Percentiles rank a stretch among this genome's conserved stretches.
These are phyloP conservation scores for Aspergillus bertholletiae DNA, from an alignment of 495 filamentous ascomycete genomes.

Conservation along the genomic window DNA sequence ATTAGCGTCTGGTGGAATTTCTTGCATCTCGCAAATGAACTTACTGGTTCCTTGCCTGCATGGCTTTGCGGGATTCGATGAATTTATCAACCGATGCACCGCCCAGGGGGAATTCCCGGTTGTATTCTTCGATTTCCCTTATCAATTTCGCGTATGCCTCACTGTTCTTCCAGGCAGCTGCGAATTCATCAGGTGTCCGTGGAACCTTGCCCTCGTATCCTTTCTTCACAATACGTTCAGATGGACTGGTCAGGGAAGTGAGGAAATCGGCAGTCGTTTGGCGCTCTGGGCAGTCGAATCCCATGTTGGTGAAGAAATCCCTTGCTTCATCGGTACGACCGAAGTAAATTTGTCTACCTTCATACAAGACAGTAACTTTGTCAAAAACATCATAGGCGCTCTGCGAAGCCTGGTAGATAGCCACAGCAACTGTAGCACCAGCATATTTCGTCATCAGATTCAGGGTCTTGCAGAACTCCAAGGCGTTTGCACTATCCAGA, in stretches of 20 bases:
- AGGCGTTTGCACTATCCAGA: slow-evolving; percentile 78
- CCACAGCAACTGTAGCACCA: slow-evolving; percentile 73
- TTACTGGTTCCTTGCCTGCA: slow-evolving; percentile 40
- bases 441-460: slow-evolving; percentile 74
- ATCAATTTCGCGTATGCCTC: slow-evolving; percentile 47
- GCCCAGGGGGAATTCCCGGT: slow-evolving; percentile 38
- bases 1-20: not conserved
- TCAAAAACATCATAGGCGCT: slow-evolving; percentile 72
- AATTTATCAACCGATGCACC: slow-evolving; percentile 39
- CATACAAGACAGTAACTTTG: slow-evolving; percentile 60
- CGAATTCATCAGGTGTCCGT: slow-evolving; percentile 70
- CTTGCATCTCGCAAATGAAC: not conserved
- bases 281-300: slow-evolving; percentile 59
- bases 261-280: slow-evolving; percentile 74
- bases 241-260: slow-evolving; percentile 67
- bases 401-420: slow-evolving; percentile 82
- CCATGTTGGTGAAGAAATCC: slow-evolving; percentile 63
- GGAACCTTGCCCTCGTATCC: slow-evolving; percentile 67
- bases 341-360: slow-evolving; percentile 67
- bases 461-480: slow-evolving; percentile 70
- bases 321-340: slow-evolving; percentile 58
- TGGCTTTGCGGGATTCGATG: slow-evolving; percentile 36
- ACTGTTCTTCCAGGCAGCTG: slow-evolving; percentile 57
- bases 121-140: slow-evolving; percentile 52
- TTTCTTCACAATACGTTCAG: slow-evolving; percentile 59